Conservation (phyloP, 2,329 filamentous ascomycete genomes). For the Penicillium polonicum region DNA sequence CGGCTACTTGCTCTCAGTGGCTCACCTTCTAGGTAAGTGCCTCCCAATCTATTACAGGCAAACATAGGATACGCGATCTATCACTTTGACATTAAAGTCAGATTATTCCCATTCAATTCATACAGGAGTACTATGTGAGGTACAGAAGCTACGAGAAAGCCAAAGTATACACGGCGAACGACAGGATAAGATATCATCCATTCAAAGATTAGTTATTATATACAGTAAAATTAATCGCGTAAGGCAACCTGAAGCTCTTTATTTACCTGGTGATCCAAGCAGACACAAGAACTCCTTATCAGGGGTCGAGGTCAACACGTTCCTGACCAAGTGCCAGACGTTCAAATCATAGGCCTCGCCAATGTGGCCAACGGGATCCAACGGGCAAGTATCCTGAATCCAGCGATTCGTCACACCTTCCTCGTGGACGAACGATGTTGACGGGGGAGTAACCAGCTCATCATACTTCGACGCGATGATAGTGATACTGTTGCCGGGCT, state of each 20-base stretch:
- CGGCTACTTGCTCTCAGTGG: not conserved
- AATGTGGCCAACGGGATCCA: slow-evolving; percentile 40
- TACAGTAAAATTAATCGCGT: not conserved
- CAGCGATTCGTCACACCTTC: slow-evolving; percentile 33
- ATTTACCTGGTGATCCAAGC: slow-evolving; percentile 33
- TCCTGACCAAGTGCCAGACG: slow-evolving; percentile 41
- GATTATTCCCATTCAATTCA: not conserved
- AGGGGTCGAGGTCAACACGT: slow-evolving; percentile 34
- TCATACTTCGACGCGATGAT: slow-evolving; percentile 36
- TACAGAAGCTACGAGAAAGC: not conserved
- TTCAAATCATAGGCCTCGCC: slow-evolving; percentile 41
- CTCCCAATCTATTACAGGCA: not conserved
- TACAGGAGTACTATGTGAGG: not conserved
- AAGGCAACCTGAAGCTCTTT: not conserved
- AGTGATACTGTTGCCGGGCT: slow-evolving; percentile 35
- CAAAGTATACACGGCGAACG: not conserved
- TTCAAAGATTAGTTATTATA: not conserved
- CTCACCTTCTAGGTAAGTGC: not conserved
- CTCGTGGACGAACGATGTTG: slow-evolving; percentile 35
- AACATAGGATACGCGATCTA: not conserved
- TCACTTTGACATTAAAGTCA: not conserved
- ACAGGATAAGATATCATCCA: not conserved
- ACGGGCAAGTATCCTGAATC: slow-evolving; percentile 34
- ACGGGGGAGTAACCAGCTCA: slow-evolving; percentile 37
- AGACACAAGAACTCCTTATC: slow-evolving; percentile 30